Percentiles rank a stretch among this genome's conserved stretches.
Evolutionary conservation across 805 yeast genomes (phyloP).

Genomic region (Candida tallmaniae): DNA sequence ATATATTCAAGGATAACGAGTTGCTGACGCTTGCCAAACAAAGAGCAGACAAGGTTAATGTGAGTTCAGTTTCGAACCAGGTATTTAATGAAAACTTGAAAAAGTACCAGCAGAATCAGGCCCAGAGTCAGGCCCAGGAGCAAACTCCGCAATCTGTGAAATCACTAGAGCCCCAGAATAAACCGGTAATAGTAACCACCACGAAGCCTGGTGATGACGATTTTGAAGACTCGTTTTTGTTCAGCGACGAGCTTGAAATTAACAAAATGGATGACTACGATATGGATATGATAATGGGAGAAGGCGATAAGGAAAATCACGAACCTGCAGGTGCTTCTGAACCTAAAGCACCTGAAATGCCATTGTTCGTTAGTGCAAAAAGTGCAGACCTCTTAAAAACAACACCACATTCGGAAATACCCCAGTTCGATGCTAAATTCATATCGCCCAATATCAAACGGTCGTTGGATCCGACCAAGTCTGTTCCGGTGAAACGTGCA

Average conservation of each 20-base stretch:
- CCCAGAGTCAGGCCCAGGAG: not conserved
- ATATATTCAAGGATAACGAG: slow-evolving; percentile 30
- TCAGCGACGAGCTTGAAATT: slow-evolving; percentile 33
- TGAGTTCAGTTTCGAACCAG: slow-evolving; percentile 2
- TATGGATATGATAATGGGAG: slow-evolving; percentile 15
- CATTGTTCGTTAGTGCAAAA: slow-evolving; percentile 57
- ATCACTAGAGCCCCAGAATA: not conserved
- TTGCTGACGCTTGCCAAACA: slow-evolving; percentile 8
- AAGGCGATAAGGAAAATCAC: slow-evolving; percentile 11
- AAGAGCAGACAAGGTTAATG: slow-evolving; percentile 2
- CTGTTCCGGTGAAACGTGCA: slow-evolving; percentile 54
- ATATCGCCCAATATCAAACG: slow-evolving; percentile 48
- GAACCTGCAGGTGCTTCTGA: not conserved
- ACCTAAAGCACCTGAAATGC: not conserved
- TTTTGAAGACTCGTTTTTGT: slow-evolving; percentile 37
- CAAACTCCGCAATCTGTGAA: not conserved
- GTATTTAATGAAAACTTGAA: slow-evolving; percentile 1
- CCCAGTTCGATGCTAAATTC: slow-evolving; percentile 48
- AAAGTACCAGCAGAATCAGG: slow-evolving; percentile 9
- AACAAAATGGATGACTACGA: slow-evolving; percentile 22
- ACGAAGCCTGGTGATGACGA: slow-evolving; percentile 17
- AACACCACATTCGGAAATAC: slow-evolving; percentile 42
- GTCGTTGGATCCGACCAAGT: slow-evolving; percentile 63
- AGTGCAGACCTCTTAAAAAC: slow-evolving; percentile 55
- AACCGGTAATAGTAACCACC: slow-evolving; percentile 2